Base-by-base conservation (phyloP, 805 yeast species). In the Nakazawaea ambrosiae region DNA sequence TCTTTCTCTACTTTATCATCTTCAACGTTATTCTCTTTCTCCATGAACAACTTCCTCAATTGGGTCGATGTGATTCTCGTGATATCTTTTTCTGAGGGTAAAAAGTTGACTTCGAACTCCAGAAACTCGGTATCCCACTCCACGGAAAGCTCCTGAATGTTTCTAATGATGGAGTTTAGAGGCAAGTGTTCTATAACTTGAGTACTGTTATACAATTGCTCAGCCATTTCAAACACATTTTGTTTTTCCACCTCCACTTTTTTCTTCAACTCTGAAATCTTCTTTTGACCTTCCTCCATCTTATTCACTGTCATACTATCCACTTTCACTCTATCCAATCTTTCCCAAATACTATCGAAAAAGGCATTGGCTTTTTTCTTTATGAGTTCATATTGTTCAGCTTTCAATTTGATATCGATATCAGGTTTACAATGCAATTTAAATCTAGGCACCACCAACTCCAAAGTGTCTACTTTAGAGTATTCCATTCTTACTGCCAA, bases 11-110 rank as follows among this genome's bases (percentile, higher is more conserved):
- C n/a, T 24, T 12, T 22, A 8, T 30, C 38, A 28, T 41, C 37
- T 29, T 37, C 20, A n/a, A n/a, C n/a, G n/a, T n/a, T n/a, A 10
- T 44, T 54, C 28, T 65, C 58, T 39, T 67, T 69, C 39, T 78
- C 88, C 49, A 74, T 59, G 47, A 90, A 78, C 34, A 89, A 67
- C 46, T 80, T 82, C 43, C 79, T 76, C 49, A 90, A 63, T 53
- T 90, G 97, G 48, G 81, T 80, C 4, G 95, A 83, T 2, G 98
- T 89, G 31, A 92, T 84, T 45, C 86, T 70, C 4, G 95, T 79
- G 47, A 92, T 84, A 67, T 92, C 98, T 50, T 81, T 85, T 55
- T 92, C 97, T 7, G 95, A 78, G 1, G 97, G 97, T 42, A 90
- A 69, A 52, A 73, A 92, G 16, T 69, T 68, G 31, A 70, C 70